A percentile compares a stretch with the other conserved stretches of the same genome.
Evolutionary conservation across 1,284 basidiomycete species (phyloP).

Genomic region (Papiliotrema flavescens): DNA sequence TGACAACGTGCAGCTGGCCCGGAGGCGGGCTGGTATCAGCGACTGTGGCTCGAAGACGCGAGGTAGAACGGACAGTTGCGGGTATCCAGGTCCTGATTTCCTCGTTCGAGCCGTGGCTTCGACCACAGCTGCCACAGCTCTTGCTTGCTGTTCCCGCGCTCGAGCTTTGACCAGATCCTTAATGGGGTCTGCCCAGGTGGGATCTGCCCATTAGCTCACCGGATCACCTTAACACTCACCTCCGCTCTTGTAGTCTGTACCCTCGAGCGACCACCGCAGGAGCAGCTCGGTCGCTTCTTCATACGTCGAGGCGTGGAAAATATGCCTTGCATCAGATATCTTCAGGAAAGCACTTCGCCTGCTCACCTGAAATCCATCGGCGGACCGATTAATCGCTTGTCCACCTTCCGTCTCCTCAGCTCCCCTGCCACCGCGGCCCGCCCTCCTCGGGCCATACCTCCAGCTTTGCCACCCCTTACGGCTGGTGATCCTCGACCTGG

Average conservation of each 20-base stretch:
- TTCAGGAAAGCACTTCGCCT: not conserved
- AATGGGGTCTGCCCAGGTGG: constrained; percentile 84
- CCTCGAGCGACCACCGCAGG: constrained; percentile 84
- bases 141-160: constrained; percentile 64
- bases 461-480: not conserved
- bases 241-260: constrained; percentile 76
- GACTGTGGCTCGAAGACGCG: not conserved
- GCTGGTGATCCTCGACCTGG: not conserved
- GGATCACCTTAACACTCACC: constrained; percentile 51
- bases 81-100: constrained; percentile 5
- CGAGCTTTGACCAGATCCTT: constrained; percentile 68
- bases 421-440: constrained; percentile 3
- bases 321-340: constrained; percentile 59
- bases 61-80: constrained; percentile 14
- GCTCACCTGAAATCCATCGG: constrained; percentile 81
- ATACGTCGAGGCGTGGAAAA: constrained; percentile 88
- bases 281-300: constrained; percentile 87
- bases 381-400: constrained; percentile 79
- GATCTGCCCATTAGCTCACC: constrained; percentile 56
- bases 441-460: not conserved
- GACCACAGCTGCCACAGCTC: constrained; percentile 63
- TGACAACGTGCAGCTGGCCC: constrained; percentile 68
- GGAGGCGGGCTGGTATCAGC: constrained; percentile 3
- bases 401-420: constrained; percentile 60
- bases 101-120: constrained; percentile 28